phyloP scores from a whole-genome alignment of 2,329 filamentous ascomycete genomes.

The Fusarium compactum region DNA sequence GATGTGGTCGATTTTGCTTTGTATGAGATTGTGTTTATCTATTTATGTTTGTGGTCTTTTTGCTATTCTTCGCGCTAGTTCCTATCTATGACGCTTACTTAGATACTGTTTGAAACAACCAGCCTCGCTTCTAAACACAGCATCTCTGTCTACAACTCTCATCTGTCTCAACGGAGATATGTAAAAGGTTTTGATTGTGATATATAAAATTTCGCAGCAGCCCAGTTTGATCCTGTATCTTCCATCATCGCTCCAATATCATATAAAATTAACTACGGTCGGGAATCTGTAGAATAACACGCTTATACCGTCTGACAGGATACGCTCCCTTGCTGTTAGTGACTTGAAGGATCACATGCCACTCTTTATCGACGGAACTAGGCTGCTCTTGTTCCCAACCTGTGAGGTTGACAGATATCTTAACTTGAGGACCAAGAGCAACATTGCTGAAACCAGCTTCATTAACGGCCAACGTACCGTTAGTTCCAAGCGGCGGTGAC shows the following conservation, averaged over 20 bases:
- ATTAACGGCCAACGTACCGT: constrained; percentile 1
- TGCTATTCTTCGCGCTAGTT: fast-evolving
- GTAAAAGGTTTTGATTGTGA: too few species aligned
- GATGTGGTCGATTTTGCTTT: too few species aligned
- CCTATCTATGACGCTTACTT: not conserved
- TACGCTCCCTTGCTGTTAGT: constrained; percentile 15
- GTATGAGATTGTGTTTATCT: fast-evolving
- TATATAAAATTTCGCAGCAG: too few species aligned
- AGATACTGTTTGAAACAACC: too few species aligned
- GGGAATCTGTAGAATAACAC: not conserved
- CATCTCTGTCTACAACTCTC: fast-evolving
- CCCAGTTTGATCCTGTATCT: fast-evolving
- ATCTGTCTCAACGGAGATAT: not conserved
- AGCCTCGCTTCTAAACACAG: too few species aligned
- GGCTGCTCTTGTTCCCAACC: constrained; percentile 13
- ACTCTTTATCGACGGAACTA: constrained; percentile 2
- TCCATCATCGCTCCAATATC: fast-evolving
- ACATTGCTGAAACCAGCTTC: constrained; percentile 17
- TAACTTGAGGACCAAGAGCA: not conserved
- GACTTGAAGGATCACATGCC: constrained; percentile 22
- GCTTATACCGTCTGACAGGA: constrained; percentile 3
- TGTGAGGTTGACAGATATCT: not conserved
- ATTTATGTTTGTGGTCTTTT: too few species aligned
- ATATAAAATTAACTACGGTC: not conserved
- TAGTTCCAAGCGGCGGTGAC: not conserved